Evolutionary conservation across 2,329 filamentous ascomycete genomes (phyloP).

Genomic region (Xylogone sp.): DNA sequence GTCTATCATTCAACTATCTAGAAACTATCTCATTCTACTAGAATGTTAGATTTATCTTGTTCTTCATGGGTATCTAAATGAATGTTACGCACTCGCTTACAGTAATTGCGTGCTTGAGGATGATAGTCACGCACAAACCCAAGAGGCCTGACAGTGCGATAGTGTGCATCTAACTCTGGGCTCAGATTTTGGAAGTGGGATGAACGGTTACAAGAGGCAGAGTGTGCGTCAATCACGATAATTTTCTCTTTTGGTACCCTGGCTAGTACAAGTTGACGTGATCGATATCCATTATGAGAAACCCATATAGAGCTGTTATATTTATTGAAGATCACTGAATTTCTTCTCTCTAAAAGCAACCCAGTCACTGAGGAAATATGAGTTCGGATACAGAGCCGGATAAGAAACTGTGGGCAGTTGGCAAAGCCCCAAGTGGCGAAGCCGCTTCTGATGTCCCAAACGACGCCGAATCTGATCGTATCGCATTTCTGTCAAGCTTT

Average conservation of each 20-base stretch:
- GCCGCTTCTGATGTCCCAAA: conserved; percentile 4
- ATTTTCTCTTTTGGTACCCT: not conserved
- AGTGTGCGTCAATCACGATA: not conserved
- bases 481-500: conserved; percentile 34
- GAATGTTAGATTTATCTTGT: not conserved
- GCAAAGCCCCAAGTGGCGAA: not conserved
- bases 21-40: not conserved
- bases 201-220: not conserved
- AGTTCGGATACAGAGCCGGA: not conserved
- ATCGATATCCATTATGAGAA: no score
- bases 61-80: not conserved
- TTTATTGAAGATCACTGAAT: no score
- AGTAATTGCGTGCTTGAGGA: conserved; percentile 15
- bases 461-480: conserved; percentile 9
- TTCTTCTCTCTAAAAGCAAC: no score
- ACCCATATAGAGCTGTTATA: no score
- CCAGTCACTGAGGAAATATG: no score
- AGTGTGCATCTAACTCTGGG: no score
- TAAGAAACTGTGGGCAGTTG: not conserved
- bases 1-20: no score
- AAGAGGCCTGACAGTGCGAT: not conserved
- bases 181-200: not conserved
- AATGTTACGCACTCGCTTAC: not conserved
- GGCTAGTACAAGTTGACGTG: no score
- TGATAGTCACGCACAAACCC: conserved; percentile 8